These are phyloP conservation scores for Bacidia gigantensis DNA, from an alignment of 495 filamentous ascomycete species.

Conservation along the genomic window DNA sequence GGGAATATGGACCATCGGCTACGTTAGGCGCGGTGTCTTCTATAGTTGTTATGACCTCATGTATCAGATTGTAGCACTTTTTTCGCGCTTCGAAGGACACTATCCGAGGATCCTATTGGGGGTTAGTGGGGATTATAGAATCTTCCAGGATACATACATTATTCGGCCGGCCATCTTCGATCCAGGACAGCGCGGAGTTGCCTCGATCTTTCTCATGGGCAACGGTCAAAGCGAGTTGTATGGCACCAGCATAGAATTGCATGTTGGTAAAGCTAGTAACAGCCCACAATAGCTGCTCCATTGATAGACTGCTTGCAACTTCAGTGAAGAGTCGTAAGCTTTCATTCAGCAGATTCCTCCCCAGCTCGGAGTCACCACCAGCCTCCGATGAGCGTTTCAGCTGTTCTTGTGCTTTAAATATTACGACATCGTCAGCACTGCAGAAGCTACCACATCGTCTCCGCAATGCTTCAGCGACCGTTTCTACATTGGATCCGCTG, in stretches of 20 bases:
- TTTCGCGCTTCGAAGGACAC: conserved; percentile 55
- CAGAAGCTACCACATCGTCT: conserved; percentile 92
- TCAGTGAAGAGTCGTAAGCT: conserved; percentile 77
- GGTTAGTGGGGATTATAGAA: conserved; percentile 29
- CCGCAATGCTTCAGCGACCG: conserved; percentile 81
- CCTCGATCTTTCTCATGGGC: conserved; percentile 71
- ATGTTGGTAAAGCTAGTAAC: conserved; percentile 63
- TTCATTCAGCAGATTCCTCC: conserved; percentile 74
- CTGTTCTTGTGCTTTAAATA: conserved; percentile 95
- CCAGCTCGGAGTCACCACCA: conserved; percentile 55
- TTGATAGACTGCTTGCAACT: conserved; percentile 66
- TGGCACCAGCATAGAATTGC: conserved; percentile 91
- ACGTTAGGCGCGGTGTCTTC: conserved; percentile 58
- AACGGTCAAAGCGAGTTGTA: conserved; percentile 69
- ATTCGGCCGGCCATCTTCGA: conserved; percentile 46
- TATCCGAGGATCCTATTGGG: conserved; percentile 49
- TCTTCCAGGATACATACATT: conserved; percentile 26
- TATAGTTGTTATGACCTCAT: conserved; percentile 58
- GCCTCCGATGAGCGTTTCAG: conserved; percentile 75
- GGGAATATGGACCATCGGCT: conserved; percentile 63
- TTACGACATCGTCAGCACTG: conserved; percentile 87
- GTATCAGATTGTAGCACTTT: conserved; percentile 70
- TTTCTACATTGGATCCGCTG: conserved; percentile 90
- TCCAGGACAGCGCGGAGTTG: conserved; percentile 65
- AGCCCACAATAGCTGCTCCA: conserved; percentile 65